Percentiles rank a stretch among this genome's conserved stretches.
phyloP scores from a whole-genome alignment of 805 yeast species.

The Ogataea allantospora region DNA sequence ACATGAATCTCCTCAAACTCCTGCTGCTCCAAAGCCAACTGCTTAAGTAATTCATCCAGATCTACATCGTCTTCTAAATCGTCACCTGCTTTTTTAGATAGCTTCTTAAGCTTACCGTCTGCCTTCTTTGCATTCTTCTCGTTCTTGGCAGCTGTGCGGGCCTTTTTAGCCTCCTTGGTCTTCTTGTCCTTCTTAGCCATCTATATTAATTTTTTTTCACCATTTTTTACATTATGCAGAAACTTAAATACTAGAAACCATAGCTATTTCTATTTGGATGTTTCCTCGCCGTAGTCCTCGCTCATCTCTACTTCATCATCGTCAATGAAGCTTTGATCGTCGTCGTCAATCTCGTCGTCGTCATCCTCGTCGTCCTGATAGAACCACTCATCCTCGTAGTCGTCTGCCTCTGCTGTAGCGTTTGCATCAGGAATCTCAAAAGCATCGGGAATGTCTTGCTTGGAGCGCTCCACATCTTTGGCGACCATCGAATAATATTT shows the following conservation, averaged over 20 bases:
- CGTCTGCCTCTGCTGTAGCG: slow-evolving; percentile 41
- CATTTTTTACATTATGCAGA: slow-evolving; percentile 1
- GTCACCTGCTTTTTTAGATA: slow-evolving; percentile 72
- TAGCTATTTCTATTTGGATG: slow-evolving; percentile 21
- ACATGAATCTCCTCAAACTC: slow-evolving; percentile 70
- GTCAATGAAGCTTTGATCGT: slow-evolving; percentile 42
- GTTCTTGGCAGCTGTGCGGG: slow-evolving; percentile 77
- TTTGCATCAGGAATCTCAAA: slow-evolving; percentile 67
- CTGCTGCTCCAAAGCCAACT: slow-evolving; percentile 77
- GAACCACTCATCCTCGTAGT: slow-evolving; percentile 52
- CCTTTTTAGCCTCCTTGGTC: slow-evolving; percentile 88
- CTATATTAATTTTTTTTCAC: slow-evolving; percentile 1
- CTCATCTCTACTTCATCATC: slow-evolving; percentile 45
- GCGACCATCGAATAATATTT: slow-evolving; percentile 72
- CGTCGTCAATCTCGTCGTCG: slow-evolving; percentile 51
- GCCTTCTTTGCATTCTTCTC: slow-evolving; percentile 75
- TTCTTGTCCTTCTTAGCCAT: slow-evolving; percentile 89
- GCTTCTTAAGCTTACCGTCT: slow-evolving; percentile 65
- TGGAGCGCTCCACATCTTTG: slow-evolving; percentile 80
- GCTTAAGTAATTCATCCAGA: slow-evolving; percentile 77
- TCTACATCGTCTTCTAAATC: slow-evolving; percentile 83
- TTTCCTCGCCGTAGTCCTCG: slow-evolving; percentile 44
- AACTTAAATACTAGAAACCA: slow-evolving; percentile 5
- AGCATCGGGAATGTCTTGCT: slow-evolving; percentile 82
- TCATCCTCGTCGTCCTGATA: slow-evolving; percentile 65